Percentiles rank a stretch among this genome's conserved stretches.
Conservation (phyloP, 2,329 filamentous ascomycete genomes). For the Seiridium cupressi region DNA sequence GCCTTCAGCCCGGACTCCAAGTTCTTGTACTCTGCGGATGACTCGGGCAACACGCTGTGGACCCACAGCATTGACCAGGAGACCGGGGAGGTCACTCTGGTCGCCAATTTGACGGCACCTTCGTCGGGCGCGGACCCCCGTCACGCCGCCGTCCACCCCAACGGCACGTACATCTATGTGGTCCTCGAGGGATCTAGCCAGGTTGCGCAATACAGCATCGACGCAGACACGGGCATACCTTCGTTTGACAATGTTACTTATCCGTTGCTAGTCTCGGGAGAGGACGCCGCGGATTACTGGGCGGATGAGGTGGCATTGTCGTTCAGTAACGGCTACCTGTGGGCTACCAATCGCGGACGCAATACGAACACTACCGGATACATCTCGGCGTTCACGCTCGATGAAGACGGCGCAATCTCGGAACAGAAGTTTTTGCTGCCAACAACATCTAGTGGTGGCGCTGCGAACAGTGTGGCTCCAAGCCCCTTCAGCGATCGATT, state of each 20-base stretch:
- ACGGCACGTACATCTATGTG: constrained; percentile 22
- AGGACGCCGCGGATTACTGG: constrained; percentile 23
- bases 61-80: constrained; percentile 21
- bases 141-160: constrained; percentile 22
- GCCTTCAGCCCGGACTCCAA: constrained; percentile 41
- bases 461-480: constrained; percentile 31
- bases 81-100: constrained; percentile 15
- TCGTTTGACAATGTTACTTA: constrained; percentile 12
- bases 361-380: constrained; percentile 23
- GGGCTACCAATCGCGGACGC: constrained; percentile 25
- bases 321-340: constrained; percentile 23
- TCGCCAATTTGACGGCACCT: constrained; percentile 13
- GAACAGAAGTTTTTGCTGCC: constrained; percentile 27
- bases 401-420: constrained; percentile 22
- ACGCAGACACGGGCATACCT: constrained; percentile 10
- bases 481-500: constrained; percentile 29
- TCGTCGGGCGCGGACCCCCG: constrained; percentile 20
- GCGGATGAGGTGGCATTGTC: constrained; percentile 31
- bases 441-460: constrained; percentile 31
- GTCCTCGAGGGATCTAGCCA: constrained; percentile 24
- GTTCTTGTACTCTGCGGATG: constrained; percentile 47
- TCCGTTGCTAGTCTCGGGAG: constrained; percentile 19
- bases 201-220: constrained; percentile 18
- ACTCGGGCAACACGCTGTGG: constrained; percentile 41
- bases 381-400: constrained; percentile 30